Evolutionary conservation across 1,139 yeast species (phyloP), one percentile per base, ranked within the genome.

Genomic region (Blastobotrys indianensis): DNA sequence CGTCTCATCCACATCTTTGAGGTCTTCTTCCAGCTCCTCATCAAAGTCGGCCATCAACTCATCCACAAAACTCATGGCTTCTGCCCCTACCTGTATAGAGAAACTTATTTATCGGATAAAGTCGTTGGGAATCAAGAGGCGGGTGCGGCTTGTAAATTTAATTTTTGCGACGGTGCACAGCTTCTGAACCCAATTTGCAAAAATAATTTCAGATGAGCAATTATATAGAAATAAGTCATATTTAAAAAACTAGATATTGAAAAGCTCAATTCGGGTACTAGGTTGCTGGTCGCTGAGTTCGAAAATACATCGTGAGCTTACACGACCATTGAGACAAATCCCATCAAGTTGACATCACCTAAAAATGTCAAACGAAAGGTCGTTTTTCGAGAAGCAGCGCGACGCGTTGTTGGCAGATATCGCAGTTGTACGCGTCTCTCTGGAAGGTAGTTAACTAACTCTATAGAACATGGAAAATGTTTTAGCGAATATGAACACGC

Each of bases 381-480:
- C 48, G 30, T 66, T 65, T 42, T 73, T 73, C 49, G 76, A 73
- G 51, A 65, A 66, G 44, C 75, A 72, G 51, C 56, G 76, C 10
- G 76, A 72, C 46, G 57, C 63, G 12, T 59, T 72, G 37, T 60
- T 73, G 20, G 62, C 70, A 12, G 74, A 72, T 42, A 70, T 73
- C 30, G 59, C 69, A 4, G 51, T 54, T 39, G 64, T 60, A 51
- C 38, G 62, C 51, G 30, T 20, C 4, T 15, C n/a, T 30, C 11
- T 16, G 17, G 11, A 30, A 30, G 25, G 23, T 3, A 11, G n/a
- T 42, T 39, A 40, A 40, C 48, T 23, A n/a, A 25, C 15, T 7
- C 2, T 11, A 16, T 15, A 62, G 54, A 68, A 75, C 20, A 71
- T 76, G 76, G 79, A 76, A 48, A 65, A 74, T 2, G 76, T 76